These are phyloP conservation scores for Paramecium primaurelia DNA, from an alignment of 73 alveolate genomes.

Conservation along the genomic window DNA sequence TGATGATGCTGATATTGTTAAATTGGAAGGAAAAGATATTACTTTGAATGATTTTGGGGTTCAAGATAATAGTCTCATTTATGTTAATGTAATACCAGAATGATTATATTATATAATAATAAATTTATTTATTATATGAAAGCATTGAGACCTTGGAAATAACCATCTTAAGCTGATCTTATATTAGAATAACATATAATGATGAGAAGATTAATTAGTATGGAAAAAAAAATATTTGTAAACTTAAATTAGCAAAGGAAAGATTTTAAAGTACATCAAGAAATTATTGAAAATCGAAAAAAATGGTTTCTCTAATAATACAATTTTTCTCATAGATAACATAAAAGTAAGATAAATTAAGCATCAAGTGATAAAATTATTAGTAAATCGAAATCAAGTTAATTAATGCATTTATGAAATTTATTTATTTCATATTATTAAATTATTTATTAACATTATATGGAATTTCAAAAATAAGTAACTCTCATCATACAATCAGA, in stretches of 20 bases:
- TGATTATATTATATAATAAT: neutral
- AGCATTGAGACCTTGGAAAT: constrained; percentile 14
- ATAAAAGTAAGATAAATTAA: neutral
- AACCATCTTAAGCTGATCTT: neutral
- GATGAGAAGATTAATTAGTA: neutral
- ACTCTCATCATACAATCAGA: neutral
- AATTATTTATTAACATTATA: neutral
- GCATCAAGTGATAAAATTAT: neutral
- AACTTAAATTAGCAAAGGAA: neutral
- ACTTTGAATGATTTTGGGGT: constrained; percentile 23
- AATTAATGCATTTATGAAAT: neutral
- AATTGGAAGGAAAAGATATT: constrained; percentile 29
- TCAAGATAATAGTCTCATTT: neutral
- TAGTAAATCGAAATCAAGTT: neutral
- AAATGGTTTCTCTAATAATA: constrained; percentile 19
- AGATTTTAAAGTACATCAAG: neutral
- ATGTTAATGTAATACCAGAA: neutral
- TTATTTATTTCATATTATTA: neutral
- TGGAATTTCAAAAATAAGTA: neutral
- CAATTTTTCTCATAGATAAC: neutral
- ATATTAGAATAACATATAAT: neutral
- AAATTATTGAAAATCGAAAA: neutral
- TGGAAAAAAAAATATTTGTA: neutral
- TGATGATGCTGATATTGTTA: neutral
- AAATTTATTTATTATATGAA: neutral